Conservation (phyloP, 331 rosid genomes). For the Ulmus americana region DNA sequence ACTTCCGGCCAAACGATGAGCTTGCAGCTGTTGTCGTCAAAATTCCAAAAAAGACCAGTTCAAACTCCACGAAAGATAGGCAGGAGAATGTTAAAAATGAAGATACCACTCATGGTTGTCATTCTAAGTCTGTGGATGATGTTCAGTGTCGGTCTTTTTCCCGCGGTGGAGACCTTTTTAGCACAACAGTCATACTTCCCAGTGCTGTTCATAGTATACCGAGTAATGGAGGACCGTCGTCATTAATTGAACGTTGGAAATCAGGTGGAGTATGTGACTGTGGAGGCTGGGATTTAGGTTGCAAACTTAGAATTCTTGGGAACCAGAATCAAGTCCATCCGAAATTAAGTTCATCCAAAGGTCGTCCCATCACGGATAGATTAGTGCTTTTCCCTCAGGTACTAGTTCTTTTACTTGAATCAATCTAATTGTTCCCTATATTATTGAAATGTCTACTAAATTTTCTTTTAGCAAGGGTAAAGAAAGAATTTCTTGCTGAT, state of each 20-base stretch:
- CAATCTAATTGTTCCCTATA: background rate
- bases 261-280: conserved; percentile 94
- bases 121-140: conserved; percentile 19
- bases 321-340: conserved; percentile 36
- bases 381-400: conserved; percentile 77
- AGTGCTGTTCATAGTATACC: conserved; percentile 86
- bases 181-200: conserved; percentile 76
- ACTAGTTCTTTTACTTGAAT: conserved; percentile 22
- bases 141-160: conserved; percentile 16
- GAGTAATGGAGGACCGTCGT: conserved; percentile 89
- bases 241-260: conserved; percentile 88
- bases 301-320: conserved; percentile 61
- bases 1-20: conserved; percentile 69
- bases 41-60: conserved; percentile 36
- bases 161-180: conserved; percentile 26
- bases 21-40: conserved; percentile 83
- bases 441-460: background rate
- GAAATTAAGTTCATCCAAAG: conserved; percentile 38
- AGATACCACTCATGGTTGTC: conserved; percentile 8
- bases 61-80: conserved; percentile 19
- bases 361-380: conserved; percentile 31
- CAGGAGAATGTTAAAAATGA: conserved; percentile 9
- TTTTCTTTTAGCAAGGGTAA: too few species aligned
- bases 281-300: conserved; percentile 99
- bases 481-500: conserved; percentile 13